Evolutionary conservation across 768 basidiomycete species (phyloP), one percentile per base, ranked within the genome.

Genomic region (Coprinopsis strossmayeri): DNA sequence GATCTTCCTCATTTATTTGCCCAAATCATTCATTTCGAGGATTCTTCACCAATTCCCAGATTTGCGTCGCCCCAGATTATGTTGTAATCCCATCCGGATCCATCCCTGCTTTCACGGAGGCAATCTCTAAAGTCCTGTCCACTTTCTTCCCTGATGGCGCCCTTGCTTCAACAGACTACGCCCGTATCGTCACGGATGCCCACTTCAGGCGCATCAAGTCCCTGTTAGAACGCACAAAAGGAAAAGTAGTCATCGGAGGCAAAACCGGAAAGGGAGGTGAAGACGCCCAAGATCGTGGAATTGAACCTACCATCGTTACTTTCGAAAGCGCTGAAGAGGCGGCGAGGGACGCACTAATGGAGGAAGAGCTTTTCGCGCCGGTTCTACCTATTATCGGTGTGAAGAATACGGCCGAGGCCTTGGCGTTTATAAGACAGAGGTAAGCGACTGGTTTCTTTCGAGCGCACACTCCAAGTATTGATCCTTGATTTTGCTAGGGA

Each of bases 311-410:
- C 0, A 60, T 91, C 26, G 80, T 91, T 2, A 62, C 68, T 30
- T 57, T 53, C 0, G 77, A 78, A 46, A 90, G 92, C 63, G 73
- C 83, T 0, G 63, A 91, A 52, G 86, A 93, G 86, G 70, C 72
- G 59, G 82, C 87, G 87, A 85, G 56, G 18, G 32, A 40, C n/a
- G 26, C 21, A 15, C n/a, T 1, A 43, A 2, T 25, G 38, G 35
- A 0, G 52, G 89, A 88, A 52, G 91, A 93, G 57, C 72, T 92
- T 34, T 92, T 94, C 55, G 91, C 89, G 0, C 90, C 91, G 5
- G 55, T 94, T 9, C 66, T 94, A 20, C 84, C 88, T 2, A 70
- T 94, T 32, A 66, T 93, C 0, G 76, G 82, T 0, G 81, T 91
- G 21, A 76, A 82, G n/a, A 61, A 74, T 46, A 46, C 87, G 4